Conservation (phyloP, 2,329 filamentous ascomycete species). For the Podosphaera leucotricha region DNA sequence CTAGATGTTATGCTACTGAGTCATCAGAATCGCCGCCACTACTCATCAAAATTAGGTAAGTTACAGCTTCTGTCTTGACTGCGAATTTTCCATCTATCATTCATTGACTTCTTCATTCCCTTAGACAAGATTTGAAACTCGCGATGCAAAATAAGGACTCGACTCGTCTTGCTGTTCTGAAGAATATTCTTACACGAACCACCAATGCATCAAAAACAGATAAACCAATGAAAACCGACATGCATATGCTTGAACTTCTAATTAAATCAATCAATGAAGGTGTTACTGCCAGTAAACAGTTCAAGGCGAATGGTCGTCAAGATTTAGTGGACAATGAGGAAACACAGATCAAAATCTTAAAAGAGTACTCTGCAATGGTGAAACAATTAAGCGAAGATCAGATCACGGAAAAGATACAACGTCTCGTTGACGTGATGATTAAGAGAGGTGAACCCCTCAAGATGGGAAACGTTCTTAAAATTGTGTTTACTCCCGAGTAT, state of each 20-base stretch:
- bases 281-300: slow-evolving; percentile 37
- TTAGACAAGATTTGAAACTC: slow-evolving; percentile 31
- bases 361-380: slow-evolving; percentile 25
- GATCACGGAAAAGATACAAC: slow-evolving; percentile 28
- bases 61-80: slow-evolving; percentile 3
- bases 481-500: slow-evolving; percentile 25
- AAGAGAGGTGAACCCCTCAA: slow-evolving; percentile 20
- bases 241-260: slow-evolving; percentile 43
- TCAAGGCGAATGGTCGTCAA: slow-evolving; percentile 34
- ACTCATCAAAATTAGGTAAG: neutral
- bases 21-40: neutral
- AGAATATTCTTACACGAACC: slow-evolving; percentile 42
- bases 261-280: slow-evolving; percentile 35
- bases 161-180: slow-evolving; percentile 42
- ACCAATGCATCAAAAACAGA: slow-evolving; percentile 55
- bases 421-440: slow-evolving; percentile 26
- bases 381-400: slow-evolving; percentile 33
- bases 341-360: slow-evolving; percentile 36
- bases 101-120: neutral
- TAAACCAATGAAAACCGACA: slow-evolving; percentile 45
- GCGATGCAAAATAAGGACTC: slow-evolving; percentile 43
- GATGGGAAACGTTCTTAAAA: slow-evolving; percentile 41
- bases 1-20: neutral
- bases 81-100: neutral
- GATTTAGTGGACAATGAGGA: slow-evolving; percentile 52